Conservation (phyloP, 768 basidiomycete genomes). For the Amanita thiersii region DNA sequence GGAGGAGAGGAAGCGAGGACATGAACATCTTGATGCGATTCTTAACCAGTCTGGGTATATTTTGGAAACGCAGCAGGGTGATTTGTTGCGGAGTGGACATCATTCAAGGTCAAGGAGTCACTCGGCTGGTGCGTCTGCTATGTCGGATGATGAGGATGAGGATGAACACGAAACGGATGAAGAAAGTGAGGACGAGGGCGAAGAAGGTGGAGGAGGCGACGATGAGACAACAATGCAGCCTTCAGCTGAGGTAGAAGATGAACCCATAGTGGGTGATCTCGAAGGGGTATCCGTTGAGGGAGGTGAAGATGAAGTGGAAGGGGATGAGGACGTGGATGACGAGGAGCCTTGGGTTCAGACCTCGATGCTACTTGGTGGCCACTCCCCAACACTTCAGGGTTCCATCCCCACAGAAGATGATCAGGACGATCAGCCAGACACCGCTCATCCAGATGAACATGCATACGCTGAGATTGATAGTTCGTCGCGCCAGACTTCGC, state of each 20-base stretch:
- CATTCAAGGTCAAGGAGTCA: conserved; percentile 39
- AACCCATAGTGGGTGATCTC: conserved; percentile 2
- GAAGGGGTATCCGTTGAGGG: not conserved
- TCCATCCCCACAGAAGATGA: no score
- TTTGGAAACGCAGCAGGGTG: conserved; percentile 74
- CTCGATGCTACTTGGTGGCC: conserved; percentile 10
- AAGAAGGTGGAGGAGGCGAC: conserved; percentile 23
- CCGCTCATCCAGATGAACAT: conserved; percentile 1
- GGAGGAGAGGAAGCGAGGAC: conserved; percentile 74
- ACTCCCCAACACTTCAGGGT: no score
- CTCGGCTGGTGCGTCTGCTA: conserved; percentile 21
- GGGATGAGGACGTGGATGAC: conserved; percentile 11
- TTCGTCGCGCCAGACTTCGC: conserved; percentile 8
- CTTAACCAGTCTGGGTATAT: conserved; percentile 84
- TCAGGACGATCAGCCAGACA: not conserved
- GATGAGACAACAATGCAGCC: conserved; percentile 14
- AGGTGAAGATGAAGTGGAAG: conserved; percentile 3
- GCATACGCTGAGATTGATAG: conserved; percentile 2
- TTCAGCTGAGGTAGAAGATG: conserved; percentile 10
- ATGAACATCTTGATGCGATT: conserved; percentile 84
- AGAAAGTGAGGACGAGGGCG: conserved; percentile 22
- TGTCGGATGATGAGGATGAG: conserved; percentile 28
- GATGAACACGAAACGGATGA: conserved; percentile 22
- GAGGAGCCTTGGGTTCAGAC: conserved; percentile 13
- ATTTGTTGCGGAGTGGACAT: conserved; percentile 43